These are phyloP conservation scores for Cladosporium sp. DNA, from an alignment of 2,329 filamentous ascomycete genomes.

Conservation along the genomic window DNA sequence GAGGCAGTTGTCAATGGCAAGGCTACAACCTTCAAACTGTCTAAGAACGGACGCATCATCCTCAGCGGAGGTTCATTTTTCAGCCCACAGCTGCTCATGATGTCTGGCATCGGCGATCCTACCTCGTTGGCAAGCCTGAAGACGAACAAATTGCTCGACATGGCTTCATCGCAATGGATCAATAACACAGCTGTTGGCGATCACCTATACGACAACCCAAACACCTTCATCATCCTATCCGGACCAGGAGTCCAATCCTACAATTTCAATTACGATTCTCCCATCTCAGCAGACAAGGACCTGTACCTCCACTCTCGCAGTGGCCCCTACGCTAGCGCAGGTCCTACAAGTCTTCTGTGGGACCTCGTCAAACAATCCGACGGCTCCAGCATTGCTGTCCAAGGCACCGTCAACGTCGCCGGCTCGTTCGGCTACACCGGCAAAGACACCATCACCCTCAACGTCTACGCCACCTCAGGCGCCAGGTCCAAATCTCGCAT, in stretches of 20 bases:
- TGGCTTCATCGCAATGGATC: constrained; percentile 40
- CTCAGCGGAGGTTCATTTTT: constrained; percentile 52
- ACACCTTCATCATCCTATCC: constrained; percentile 43
- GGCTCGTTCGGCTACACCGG: constrained; percentile 45
- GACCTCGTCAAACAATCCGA: constrained; percentile 48
- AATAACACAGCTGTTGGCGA: constrained; percentile 45
- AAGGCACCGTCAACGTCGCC: constrained; percentile 48
- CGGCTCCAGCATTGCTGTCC: constrained; percentile 43
- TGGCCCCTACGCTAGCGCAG: constrained; percentile 49
- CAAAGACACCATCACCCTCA: constrained; percentile 49
- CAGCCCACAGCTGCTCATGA: constrained; percentile 53
- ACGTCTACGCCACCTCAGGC: constrained; percentile 53
- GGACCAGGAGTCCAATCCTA: constrained; percentile 48
- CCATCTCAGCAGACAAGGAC: constrained; percentile 36
- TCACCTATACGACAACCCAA: constrained; percentile 47
- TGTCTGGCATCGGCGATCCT: constrained; percentile 47
- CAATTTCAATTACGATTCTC: constrained; percentile 41
- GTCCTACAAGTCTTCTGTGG: constrained; percentile 51
- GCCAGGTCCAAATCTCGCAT: constrained; percentile 46
- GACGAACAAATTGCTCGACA: constrained; percentile 30
- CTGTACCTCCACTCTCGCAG: constrained; percentile 44
- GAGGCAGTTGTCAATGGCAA: constrained; percentile 35
- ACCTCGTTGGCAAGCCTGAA: constrained; percentile 32
- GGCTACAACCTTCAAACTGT: constrained; percentile 27
- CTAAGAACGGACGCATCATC: constrained; percentile 40